phyloP scores from a whole-genome alignment of 257 asterid genomes.

The Coffea eugenioides region DNA sequence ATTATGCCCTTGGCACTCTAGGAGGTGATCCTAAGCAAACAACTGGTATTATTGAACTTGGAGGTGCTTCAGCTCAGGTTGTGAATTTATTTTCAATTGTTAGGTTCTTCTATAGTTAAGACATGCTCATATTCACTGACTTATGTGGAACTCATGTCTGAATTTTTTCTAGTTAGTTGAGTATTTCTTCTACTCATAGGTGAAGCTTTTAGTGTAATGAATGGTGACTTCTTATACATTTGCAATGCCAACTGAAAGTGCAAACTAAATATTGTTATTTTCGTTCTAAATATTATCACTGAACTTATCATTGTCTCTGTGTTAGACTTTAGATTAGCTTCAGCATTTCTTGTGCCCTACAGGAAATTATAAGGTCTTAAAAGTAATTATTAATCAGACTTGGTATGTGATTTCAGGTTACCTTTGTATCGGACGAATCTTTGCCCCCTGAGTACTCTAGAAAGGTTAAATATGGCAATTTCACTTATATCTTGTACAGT shows the following conservation, averaged over 20 bases:
- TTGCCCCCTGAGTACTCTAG: conserved; percentile 72
- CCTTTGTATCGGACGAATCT: conserved; percentile 76
- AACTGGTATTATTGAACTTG: conserved; percentile 96
- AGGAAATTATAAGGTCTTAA: background rate
- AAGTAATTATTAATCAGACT: conserved; percentile 1
- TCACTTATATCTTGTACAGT: conserved; percentile 78
- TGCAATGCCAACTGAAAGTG: background rate
- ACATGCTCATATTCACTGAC: background rate
- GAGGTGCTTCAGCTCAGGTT: conserved; percentile 99
- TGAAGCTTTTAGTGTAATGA: background rate
- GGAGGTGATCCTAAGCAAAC: conserved; percentile 84
- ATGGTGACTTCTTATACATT: background rate
- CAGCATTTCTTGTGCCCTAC: background rate
- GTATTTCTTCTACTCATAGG: background rate
- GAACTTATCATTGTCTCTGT: background rate
- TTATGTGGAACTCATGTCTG: background rate
- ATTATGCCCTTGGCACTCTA: conserved; percentile 91
- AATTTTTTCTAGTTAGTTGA: background rate
- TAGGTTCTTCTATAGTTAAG: conserved; percentile 8
- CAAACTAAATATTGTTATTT: background rate
- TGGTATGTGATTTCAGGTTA: conserved; percentile 49
- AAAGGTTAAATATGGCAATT: conserved; percentile 61
- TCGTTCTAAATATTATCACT: background rate
- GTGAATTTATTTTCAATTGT: conserved; percentile 18
- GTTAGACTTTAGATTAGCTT: background rate